These are phyloP conservation scores for Fusarium irregulare DNA, from an alignment of 2,329 filamentous ascomycete genomes.

Conservation along the genomic window DNA sequence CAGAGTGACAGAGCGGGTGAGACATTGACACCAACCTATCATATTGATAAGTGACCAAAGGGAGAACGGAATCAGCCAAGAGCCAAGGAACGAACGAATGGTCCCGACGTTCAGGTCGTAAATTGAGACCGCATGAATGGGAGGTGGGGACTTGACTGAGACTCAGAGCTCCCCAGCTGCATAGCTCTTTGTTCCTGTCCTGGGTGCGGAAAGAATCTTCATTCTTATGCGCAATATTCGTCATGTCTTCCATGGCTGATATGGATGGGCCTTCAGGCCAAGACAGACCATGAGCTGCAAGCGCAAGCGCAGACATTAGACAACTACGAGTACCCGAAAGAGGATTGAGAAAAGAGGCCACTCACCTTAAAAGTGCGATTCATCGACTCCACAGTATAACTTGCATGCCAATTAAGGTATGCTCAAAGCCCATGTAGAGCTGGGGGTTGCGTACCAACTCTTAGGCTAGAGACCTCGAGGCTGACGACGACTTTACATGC, in stretches of 20 bases:
- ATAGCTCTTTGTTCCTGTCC: conserved; percentile 12
- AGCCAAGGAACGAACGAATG: background rate
- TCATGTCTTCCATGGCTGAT: background rate
- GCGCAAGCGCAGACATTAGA: background rate
- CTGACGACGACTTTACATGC: conserved; percentile 14
- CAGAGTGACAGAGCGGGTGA: conserved; percentile 36
- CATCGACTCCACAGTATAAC: background rate
- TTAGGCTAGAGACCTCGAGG: conserved; percentile 6
- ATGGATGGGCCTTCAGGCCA: conserved; percentile 6
- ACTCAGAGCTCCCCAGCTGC: conserved; percentile 25
- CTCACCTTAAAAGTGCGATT: conserved; percentile 17
- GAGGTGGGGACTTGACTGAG: conserved; percentile 6
- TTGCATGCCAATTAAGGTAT: conserved; percentile 11
- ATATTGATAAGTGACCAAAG: conserved; percentile 29
- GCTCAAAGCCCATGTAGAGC: conserved; percentile 17
- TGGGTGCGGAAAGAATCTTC: background rate
- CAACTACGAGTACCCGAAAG: background rate
- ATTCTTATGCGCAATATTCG: background rate
- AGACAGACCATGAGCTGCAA: conserved; percentile 2
- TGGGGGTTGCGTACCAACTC: conserved; percentile 10
- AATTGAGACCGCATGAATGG: conserved; percentile 32
- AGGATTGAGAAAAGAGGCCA: conserved; percentile 20
- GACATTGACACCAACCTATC: conserved; percentile 22
- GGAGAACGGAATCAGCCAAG: conserved; percentile 6
- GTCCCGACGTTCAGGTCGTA: conserved; percentile 36